phyloP scores from a whole-genome alignment of 805 yeast genomes.

The Candida xiaguanensis region DNA sequence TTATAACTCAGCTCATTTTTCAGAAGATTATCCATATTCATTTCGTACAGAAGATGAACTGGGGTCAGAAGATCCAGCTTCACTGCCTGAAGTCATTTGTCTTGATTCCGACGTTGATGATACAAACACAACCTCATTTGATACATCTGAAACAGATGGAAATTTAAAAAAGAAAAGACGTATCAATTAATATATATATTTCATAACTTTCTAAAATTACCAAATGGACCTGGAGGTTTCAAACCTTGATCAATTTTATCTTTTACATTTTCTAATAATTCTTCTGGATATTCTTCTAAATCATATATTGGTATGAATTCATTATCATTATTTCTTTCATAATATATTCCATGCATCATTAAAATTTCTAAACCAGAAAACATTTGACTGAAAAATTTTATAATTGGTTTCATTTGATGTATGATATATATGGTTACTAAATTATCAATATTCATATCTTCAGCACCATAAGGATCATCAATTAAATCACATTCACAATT shows the following conservation, averaged over 20 bases:
- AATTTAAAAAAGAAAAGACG: too few relatives aligned
- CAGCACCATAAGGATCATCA: conserved; percentile 22
- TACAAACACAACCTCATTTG: too few relatives aligned
- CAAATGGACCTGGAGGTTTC: conserved; percentile 16
- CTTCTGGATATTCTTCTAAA: conserved; percentile 22
- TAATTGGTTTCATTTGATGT: conserved; percentile 33
- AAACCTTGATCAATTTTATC: conserved; percentile 9
- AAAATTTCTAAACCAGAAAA: conserved; percentile 24
- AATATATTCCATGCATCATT: conserved; percentile 35
- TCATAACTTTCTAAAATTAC: conserved; percentile 12
- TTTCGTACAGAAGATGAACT: too few relatives aligned
- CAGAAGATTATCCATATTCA: too few relatives aligned
- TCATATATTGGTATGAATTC: conserved; percentile 26
- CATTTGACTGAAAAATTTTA: conserved; percentile 20
- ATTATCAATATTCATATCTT: conserved; percentile 24
- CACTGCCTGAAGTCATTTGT: too few relatives aligned
- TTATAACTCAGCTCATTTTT: too few relatives aligned
- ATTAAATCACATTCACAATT: conserved; percentile 20
- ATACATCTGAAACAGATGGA: too few relatives aligned
- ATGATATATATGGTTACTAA: conserved; percentile 31
- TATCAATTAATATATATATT: too few relatives aligned
- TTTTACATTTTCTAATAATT: conserved; percentile 12
- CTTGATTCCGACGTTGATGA: too few relatives aligned
- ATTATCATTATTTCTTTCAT: conserved; percentile 14
- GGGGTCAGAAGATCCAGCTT: too few relatives aligned